Evolutionary conservation across 1,139 yeast genomes (phyloP).

Genomic region (Protomyces inundatus): DNA sequence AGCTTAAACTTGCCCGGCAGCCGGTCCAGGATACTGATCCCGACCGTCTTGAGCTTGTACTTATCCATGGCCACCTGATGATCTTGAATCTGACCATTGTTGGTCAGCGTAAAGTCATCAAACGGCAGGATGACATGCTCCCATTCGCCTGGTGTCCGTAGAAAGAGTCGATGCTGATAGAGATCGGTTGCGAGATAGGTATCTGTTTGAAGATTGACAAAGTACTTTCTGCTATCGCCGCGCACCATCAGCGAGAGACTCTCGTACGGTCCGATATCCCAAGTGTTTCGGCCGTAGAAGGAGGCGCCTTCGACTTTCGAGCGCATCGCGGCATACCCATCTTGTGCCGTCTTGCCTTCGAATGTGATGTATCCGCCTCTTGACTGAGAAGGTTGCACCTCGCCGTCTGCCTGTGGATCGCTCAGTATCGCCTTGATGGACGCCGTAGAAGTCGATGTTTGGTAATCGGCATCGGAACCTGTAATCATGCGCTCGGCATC

Average conservation of each 20-base stretch:
- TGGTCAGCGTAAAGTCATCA: constrained; percentile 73
- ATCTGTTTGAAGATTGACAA: constrained; percentile 75
- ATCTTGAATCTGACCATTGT: constrained; percentile 75
- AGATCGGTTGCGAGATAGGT: constrained; percentile 60
- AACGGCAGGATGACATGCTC: constrained; percentile 44
- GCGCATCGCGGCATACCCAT: constrained; percentile 82
- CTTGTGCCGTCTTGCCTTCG: constrained; percentile 19
- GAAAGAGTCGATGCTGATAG: constrained; percentile 73
- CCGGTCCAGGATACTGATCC: constrained; percentile 72
- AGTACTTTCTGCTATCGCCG: constrained; percentile 69
- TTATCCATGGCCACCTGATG: constrained; percentile 57
- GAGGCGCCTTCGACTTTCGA: constrained; percentile 51
- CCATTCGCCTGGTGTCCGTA: constrained; percentile 65
- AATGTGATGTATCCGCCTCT: constrained; percentile 2
- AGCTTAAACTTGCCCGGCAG: constrained; percentile 72
- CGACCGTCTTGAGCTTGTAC: constrained; percentile 64
- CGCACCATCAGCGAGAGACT: constrained; percentile 64
- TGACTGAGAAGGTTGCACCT: background rate
- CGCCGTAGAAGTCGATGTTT: constrained; percentile 1
- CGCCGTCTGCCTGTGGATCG: background rate
- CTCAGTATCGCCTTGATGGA: background rate
- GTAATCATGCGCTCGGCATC: constrained; percentile 12
- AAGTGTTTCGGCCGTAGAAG: constrained; percentile 35
- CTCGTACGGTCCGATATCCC: constrained; percentile 61
- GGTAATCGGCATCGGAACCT: constrained; percentile 20